Evolutionary conservation across 805 yeast species (phyloP).

Genomic region (Nakazawaea ambrosiae): DNA sequence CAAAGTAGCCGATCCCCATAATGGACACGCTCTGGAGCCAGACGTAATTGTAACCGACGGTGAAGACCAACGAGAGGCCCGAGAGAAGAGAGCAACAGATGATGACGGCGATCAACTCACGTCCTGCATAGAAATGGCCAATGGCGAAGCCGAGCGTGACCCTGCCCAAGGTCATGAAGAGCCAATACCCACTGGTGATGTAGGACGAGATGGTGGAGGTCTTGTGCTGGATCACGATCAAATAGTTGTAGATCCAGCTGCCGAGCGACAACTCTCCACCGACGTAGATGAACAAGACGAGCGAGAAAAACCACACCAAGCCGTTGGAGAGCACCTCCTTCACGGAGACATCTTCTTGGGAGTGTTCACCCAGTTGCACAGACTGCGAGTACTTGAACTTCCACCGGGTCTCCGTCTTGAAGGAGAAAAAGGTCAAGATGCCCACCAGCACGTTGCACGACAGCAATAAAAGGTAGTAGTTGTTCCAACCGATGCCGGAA

Average conservation of each 20-base stretch:
- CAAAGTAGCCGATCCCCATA: conserved; percentile 37
- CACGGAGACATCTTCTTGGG: conserved; percentile 15
- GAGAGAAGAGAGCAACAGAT: conserved; percentile 29
- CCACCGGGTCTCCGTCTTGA: conserved; percentile 35
- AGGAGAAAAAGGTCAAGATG: conserved; percentile 21
- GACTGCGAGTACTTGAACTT: conserved; percentile 29
- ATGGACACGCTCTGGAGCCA: conserved; percentile 27
- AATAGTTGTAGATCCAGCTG: conserved; percentile 43
- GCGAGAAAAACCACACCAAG: conserved; percentile 33
- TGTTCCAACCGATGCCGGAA: conserved; percentile 33
- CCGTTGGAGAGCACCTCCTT: conserved; percentile 23
- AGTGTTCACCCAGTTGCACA: conserved; percentile 12
- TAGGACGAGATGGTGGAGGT: conserved; percentile 34
- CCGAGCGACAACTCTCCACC: conserved; percentile 51
- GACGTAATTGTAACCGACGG: conserved; percentile 18
- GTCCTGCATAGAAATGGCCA: conserved; percentile 32
- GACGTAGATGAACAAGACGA: conserved; percentile 38
- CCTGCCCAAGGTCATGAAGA: conserved; percentile 43
- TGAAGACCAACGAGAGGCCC: conserved; percentile 26
- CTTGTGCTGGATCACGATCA: conserved; percentile 31
- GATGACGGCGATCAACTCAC: conserved; percentile 33
- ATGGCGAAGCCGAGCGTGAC: conserved; percentile 40
- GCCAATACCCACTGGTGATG: conserved; percentile 46
- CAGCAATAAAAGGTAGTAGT: conserved; percentile 33
- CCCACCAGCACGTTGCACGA: conserved; percentile 20